Evolutionary conservation across 495 filamentous ascomycete genomes (phyloP).

Genomic region (Xylaria intraflava): DNA sequence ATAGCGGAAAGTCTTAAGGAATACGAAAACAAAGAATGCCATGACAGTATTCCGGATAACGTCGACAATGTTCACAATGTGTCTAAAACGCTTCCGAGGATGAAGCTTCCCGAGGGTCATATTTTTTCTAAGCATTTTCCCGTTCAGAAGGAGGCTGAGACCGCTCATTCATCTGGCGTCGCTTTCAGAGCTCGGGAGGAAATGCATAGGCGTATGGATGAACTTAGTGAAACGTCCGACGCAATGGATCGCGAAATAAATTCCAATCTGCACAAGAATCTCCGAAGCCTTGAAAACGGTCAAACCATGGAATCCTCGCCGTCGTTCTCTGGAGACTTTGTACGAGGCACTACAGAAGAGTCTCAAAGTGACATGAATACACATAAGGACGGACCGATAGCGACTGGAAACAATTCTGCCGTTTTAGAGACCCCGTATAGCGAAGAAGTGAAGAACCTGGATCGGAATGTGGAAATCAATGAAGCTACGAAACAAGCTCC

Average conservation of each 20-base stretch:
- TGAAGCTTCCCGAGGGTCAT: conserved; percentile 2
- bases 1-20: conserved; percentile 24
- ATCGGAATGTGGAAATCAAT: conserved; percentile 2
- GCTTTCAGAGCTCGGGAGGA: background rate
- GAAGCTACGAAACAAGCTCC: conserved; percentile 18
- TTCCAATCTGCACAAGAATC: conserved; percentile 17
- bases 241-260: conserved; percentile 18
- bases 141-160: background rate
- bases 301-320: conserved; percentile 5
- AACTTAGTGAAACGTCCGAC: conserved; percentile 10
- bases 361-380: conserved; percentile 33
- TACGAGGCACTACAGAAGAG: conserved; percentile 42
- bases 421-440: background rate
- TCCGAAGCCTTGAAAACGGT: conserved; percentile 5
- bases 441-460: background rate
- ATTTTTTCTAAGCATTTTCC: background rate
- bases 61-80: background rate
- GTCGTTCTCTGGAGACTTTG: conserved; percentile 36
- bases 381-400: background rate
- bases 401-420: background rate
- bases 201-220: conserved; percentile 8
- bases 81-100: background rate
- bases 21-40: conserved; percentile 19
- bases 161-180: background rate
- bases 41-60: background rate